phyloP scores from a whole-genome alignment of 2,329 filamentous ascomycete species.

The Gliomastix tumulicola region DNA sequence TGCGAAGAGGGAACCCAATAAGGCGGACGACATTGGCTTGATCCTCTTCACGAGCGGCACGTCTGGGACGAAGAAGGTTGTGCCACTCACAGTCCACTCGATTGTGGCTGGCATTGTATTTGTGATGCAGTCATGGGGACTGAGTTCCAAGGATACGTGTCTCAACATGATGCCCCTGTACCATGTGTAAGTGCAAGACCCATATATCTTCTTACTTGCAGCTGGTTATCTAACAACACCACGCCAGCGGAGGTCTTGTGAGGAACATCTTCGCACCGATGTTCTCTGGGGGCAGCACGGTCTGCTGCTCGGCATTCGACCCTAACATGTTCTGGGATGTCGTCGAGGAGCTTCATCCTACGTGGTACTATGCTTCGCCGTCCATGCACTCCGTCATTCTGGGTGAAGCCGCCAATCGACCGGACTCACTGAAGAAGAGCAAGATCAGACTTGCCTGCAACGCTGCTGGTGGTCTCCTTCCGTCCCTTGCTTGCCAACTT shows the following conservation, averaged over 20 bases:
- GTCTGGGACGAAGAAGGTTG: slow-evolving; percentile 51
- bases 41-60: slow-evolving; percentile 52
- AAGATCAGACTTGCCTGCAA: slow-evolving; percentile 47
- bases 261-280: slow-evolving; percentile 48
- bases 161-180: slow-evolving; percentile 55
- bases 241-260: slow-evolving; percentile 39
- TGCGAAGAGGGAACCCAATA: slow-evolving; percentile 23
- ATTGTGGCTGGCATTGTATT: slow-evolving; percentile 43
- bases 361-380: slow-evolving; percentile 53
- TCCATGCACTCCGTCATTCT: slow-evolving; percentile 50
- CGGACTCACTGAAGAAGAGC: slow-evolving; percentile 29
- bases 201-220: background rate
- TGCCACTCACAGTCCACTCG: slow-evolving; percentile 43
- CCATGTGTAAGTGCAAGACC: slow-evolving; percentile 35
- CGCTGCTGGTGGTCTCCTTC: slow-evolving; percentile 44
- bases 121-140: slow-evolving; percentile 45
- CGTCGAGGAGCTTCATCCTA: slow-evolving; percentile 36
- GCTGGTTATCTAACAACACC: too few species aligned
- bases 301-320: slow-evolving; percentile 47
- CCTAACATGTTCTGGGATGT: slow-evolving; percentile 50
- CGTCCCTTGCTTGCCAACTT: slow-evolving; percentile 39
- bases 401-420: slow-evolving; percentile 31
- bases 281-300: slow-evolving; percentile 44
- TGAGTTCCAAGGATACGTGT: slow-evolving; percentile 38
- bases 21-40: slow-evolving; percentile 37